A percentile compares a stretch with the other conserved stretches of the same genome.
Evolutionary conservation across 179 eudicot species (phyloP).

Genomic region (Monotropa hypopitys): DNA sequence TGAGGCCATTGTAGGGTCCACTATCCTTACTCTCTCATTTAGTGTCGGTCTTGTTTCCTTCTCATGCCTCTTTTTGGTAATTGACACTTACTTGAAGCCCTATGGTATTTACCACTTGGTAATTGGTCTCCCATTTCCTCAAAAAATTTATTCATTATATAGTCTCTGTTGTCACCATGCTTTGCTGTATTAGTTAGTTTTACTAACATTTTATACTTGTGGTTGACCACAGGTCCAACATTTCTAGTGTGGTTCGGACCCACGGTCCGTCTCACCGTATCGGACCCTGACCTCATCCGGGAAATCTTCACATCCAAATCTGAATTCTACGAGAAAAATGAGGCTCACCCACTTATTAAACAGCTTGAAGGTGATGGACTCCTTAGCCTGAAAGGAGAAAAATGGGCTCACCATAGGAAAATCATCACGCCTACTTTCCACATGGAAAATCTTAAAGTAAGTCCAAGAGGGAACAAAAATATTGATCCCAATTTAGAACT

Average conservation of each 20-base stretch:
- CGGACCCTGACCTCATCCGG: conserved; percentile 52
- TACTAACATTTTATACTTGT: background rate
- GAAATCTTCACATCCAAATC: conserved; percentile 44
- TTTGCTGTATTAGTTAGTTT: background rate
- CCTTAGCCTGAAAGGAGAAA: conserved; percentile 52
- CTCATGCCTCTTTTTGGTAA: conserved; percentile 25
- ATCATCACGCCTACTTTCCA: conserved; percentile 68
- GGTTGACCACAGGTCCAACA: conserved; percentile 34
- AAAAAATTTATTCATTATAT: background rate
- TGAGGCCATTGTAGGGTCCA: conserved; percentile 25
- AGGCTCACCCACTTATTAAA: conserved; percentile 60
- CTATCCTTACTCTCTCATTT: conserved; percentile 10
- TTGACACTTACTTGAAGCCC: conserved; percentile 28
- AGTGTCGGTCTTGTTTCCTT: conserved; percentile 12
- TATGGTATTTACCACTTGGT: conserved; percentile 14
- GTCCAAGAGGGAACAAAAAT: background rate
- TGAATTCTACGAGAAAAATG: conserved; percentile 52
- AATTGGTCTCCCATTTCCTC: conserved; percentile 7
- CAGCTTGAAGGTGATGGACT: conserved; percentile 78
- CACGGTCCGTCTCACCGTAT: conserved; percentile 46
- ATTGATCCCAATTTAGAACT: background rate
- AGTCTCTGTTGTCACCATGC: background rate
- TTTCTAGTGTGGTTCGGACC: conserved; percentile 70
- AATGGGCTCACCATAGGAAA: conserved; percentile 73
- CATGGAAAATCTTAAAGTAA: conserved; percentile 64